Evolutionary conservation across 2,329 filamentous ascomycete species (phyloP), one percentile per base, ranked within the genome.

Genomic region (Sarocladiaceae sp.): DNA sequence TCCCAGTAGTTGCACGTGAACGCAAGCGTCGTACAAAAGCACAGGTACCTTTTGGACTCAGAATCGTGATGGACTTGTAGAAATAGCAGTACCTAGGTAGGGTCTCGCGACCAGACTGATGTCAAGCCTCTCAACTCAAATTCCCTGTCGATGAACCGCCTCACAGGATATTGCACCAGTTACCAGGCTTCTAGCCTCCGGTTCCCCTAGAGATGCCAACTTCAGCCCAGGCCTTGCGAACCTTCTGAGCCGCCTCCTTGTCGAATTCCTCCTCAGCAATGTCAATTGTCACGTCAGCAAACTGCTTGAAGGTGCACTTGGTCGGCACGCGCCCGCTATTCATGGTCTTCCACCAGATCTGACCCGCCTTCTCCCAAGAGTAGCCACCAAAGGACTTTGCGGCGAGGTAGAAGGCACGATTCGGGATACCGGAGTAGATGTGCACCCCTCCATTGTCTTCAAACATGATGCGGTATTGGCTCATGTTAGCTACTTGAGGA

Each of bases 361-460:
- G 65, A 11, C 72, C 72, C 7, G 70, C 70, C 58, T 72, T 73
- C 52, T 75, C 72, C 69, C 69, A 79, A 3, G 69, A 69, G 53
- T 68, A 72, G 4, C 75, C 74, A 12, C 73, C 74, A 50, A 78
- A 67, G 2, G 59, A 64, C 4, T 62, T 56, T 2, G 72, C 58
- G 10, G 60, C 65, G 9, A 74, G 65, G 51, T 75, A 75, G 50
- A 80, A 80, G 2, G 74, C 75, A 48, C 68, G 66, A 60, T 79
- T 80, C 2, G 74, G 75, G 34, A 80, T 78, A 5, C 75, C 75
- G 5, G 73, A 77, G 57, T 68, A 75, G 40, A 73, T 59, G 55
- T 79, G 74, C 3, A 78, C 73, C 24, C 75, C 76, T 6, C 72
- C 71, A 34, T 73, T 69, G 54, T 77, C 74, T 6, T 70, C 63